Evolutionary conservation across 345 rosid species (phyloP), one percentile per base, ranked within the genome.

Genomic region (Mangifera indica): DNA sequence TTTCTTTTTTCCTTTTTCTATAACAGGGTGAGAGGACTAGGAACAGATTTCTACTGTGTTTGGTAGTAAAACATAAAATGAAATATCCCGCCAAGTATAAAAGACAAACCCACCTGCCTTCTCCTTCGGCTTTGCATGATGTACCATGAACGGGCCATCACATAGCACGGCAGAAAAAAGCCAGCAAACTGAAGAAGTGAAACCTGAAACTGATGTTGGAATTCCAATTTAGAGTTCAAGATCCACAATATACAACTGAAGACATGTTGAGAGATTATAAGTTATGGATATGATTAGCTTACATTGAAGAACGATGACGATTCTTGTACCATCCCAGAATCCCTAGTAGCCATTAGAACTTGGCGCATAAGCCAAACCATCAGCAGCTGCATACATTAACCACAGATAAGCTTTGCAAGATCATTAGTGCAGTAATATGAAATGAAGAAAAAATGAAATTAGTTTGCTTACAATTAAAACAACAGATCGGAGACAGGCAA

Each of bases 111-210:
- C 69, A 73, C 83, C 79, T 85, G 84, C 67, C 88, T 81, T 71
- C 85, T 82, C 80, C 88, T 83, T 74, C 83, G 83, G 63, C 71
- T 80, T 74, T 88, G 93, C 55, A 77, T 68, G 63, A 75, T 51
- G 81, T 88, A 88, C 84, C 86, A 84, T 2, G 84, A 72, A 7
- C 85, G 80, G 10, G 85, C 92, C 82, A 88, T 81, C 48, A 83
- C 84, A 55, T 84, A 86, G 79, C 86, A 86, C 17, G 92, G 90
- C 67, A 88, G 80, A 67, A 88, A 84, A 75, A 86, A 84, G 15
- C 86, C 86, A 63, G 83, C 87, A 80, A 84, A 81, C 60, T 85
- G 90, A 72, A 88, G 90, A 74, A 88, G 75, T 49, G 83, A 86
- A 72, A 86, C 83, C 89, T 88, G 90, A 79, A 84, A 80, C 93